These are phyloP conservation scores for Paramyrothecium roridum DNA, from an alignment of 2,329 filamentous ascomycete species.

Conservation along the genomic window DNA sequence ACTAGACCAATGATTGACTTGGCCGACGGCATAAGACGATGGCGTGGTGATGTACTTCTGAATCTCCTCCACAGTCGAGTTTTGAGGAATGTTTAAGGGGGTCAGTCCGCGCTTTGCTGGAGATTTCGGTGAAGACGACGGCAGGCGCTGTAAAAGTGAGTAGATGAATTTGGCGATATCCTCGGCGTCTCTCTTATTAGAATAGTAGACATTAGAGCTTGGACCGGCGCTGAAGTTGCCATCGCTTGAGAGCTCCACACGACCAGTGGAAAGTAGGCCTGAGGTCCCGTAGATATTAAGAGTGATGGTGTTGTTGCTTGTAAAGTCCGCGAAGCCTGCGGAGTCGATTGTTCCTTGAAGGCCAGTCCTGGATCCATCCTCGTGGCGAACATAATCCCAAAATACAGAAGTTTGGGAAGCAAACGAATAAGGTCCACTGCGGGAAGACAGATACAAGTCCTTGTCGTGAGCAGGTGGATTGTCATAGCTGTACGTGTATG, in stretches of 20 bases:
- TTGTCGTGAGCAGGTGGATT: conserved; percentile 36
- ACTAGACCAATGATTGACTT: conserved; percentile 52
- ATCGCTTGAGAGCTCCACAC: conserved; percentile 37
- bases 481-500: conserved; percentile 44
- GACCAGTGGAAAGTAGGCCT: conserved; percentile 45
- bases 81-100: conserved; percentile 44
- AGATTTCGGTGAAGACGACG: conserved; percentile 11
- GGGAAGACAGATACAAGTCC: conserved; percentile 41
- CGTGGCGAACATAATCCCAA: conserved; percentile 43
- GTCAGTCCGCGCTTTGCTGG: conserved; percentile 34
- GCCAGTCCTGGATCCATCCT: conserved; percentile 36
- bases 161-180: conserved; percentile 48
- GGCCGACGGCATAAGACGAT: conserved; percentile 43
- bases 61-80: conserved; percentile 44
- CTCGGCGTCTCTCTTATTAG: conserved; percentile 41
- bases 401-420: conserved; percentile 51
- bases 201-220: conserved; percentile 41
- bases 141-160: conserved; percentile 43
- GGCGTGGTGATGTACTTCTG: conserved; percentile 44
- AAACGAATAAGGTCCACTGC: conserved; percentile 50
- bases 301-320: conserved; percentile 43
- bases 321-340: conserved; percentile 37
- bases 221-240: conserved; percentile 38
- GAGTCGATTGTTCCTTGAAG: conserved; percentile 53
- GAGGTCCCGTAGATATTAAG: conserved; percentile 57